These are phyloP conservation scores for Voacanga thouarsii DNA, from an alignment of 257 asterid genomes.

Conservation along the genomic window DNA sequence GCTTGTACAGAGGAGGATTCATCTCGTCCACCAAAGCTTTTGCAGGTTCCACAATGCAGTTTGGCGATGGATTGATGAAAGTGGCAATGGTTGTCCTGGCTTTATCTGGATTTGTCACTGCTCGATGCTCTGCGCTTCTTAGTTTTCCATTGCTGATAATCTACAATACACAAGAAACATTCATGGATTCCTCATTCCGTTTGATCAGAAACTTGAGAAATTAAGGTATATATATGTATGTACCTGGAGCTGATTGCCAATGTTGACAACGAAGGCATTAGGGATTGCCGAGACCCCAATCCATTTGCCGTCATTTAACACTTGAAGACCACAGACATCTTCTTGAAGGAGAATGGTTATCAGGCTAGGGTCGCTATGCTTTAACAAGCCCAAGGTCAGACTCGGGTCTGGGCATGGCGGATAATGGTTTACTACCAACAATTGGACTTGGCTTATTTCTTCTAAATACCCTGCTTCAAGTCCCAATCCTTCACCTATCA, in stretches of 20 bases:
- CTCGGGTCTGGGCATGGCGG: conserved; percentile 77
- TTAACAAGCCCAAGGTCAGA: conserved; percentile 58
- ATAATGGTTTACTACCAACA: conserved; percentile 56
- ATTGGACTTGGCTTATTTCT: conserved; percentile 38
- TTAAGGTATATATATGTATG: background rate
- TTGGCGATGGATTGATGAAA: conserved; percentile 53
- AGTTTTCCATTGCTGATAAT: conserved; percentile 61
- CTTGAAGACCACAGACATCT: conserved; percentile 25
- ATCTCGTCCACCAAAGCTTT: conserved; percentile 32
- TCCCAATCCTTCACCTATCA: conserved; percentile 54
- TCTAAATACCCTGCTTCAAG: conserved; percentile 37
- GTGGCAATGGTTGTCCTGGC: conserved; percentile 53
- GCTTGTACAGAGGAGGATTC: conserved; percentile 45
- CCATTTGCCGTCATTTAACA: conserved; percentile 51
- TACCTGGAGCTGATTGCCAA: conserved; percentile 63
- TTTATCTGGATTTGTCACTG: conserved; percentile 43
- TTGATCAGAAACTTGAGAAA: background rate
- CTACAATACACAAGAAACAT: conserved; percentile 16
- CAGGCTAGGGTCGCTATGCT: conserved; percentile 64
- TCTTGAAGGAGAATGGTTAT: conserved; percentile 56
- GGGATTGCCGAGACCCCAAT: conserved; percentile 45
- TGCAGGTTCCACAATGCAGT: conserved; percentile 47
- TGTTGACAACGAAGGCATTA: conserved; percentile 49
- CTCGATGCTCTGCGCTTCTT: conserved; percentile 55
- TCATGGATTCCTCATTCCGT: background rate